phyloP scores from a whole-genome alignment of 768 basidiomycete genomes.

The Scleroderma citrinum region DNA sequence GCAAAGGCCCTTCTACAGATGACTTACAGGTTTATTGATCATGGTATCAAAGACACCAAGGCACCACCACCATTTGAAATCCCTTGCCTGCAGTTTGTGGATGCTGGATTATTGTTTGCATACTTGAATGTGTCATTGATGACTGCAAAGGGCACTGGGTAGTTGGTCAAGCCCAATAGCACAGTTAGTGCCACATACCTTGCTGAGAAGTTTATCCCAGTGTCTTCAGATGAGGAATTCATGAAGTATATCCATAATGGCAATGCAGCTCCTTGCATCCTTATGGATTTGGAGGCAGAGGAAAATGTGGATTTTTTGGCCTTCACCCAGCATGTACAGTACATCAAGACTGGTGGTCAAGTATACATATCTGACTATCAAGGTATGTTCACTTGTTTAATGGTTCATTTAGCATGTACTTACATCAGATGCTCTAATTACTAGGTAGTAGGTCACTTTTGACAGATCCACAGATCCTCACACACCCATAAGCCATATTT shows the following conservation, averaged over 20 bases:
- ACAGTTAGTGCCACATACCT: neutral
- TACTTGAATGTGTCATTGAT: neutral
- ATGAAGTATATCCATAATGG: neutral
- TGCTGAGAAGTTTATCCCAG: neutral
- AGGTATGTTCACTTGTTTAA: too few species aligned
- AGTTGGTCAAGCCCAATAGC: neutral
- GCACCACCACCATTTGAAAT: constrained; percentile 2
- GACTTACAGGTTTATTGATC: constrained; percentile 6
- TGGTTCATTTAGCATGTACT: too few species aligned
- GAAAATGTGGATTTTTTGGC: neutral
- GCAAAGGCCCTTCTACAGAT: constrained; percentile 3
- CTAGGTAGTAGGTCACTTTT: too few species aligned
- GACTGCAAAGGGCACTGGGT: neutral
- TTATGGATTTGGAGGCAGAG: neutral
- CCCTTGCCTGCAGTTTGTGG: constrained; percentile 4
- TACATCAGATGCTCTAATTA: too few species aligned
- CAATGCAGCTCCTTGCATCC: neutral
- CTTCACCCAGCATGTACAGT: neutral
- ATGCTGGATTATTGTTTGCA: constrained; percentile 1
- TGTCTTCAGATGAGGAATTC: too few species aligned
- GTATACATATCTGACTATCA: too few species aligned
- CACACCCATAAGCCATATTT: too few species aligned
- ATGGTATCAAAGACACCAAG: neutral
- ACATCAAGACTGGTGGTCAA: too few species aligned
- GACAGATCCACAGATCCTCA: too few species aligned